These are phyloP conservation scores for Ascochyta fabae DNA, from an alignment of 2,329 filamentous ascomycete genomes.

Conservation along the genomic window DNA sequence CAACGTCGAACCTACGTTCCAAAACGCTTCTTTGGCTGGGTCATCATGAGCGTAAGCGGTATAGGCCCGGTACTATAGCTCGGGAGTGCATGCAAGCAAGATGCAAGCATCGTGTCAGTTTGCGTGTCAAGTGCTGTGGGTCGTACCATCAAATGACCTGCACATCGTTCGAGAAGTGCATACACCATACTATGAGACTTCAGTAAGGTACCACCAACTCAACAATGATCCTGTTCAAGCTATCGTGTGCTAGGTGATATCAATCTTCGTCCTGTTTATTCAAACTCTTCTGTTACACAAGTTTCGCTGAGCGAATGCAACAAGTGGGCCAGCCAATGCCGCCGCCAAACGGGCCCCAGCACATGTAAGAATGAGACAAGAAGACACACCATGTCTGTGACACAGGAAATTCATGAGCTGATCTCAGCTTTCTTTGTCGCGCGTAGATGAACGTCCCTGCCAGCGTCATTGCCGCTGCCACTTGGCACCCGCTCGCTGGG, in stretches of 20 bases:
- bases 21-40: too few relatives aligned
- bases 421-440: neutral
- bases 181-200: neutral
- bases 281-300: conserved; percentile 3
- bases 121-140: neutral
- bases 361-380: conserved; percentile 6
- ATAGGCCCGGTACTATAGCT: neutral
- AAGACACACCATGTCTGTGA: neutral
- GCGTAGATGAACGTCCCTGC: neutral
- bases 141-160: too few relatives aligned
- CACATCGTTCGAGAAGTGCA: too few relatives aligned
- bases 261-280: neutral
- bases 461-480: neutral
- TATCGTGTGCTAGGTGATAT: conserved; percentile 6
- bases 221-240: conserved; percentile 3
- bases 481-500: neutral
- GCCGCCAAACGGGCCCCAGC: neutral
- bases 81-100: conserved; percentile 3
- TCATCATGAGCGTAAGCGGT: too few relatives aligned
- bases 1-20: neutral
- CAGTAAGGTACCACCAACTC: neutral
- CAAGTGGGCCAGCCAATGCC: neutral
- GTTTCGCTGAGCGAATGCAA: neutral
- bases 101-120: conserved; percentile 7
- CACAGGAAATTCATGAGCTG: neutral